Base-by-base conservation (phyloP, 2,329 filamentous ascomycete species). In the Thielaviopsis cerberus region DNA sequence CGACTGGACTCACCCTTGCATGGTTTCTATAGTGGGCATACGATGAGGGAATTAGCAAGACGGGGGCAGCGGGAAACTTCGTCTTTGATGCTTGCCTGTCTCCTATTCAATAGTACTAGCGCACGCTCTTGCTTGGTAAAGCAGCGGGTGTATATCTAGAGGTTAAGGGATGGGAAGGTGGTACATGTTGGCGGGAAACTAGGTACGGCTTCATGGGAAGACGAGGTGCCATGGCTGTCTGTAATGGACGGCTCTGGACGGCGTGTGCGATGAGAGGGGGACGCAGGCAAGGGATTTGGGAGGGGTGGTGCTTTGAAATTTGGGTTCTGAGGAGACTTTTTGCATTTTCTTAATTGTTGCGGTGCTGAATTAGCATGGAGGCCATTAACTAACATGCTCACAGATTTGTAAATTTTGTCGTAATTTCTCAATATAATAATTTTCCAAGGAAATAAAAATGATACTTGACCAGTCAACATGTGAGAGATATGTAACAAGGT, bases 281-380 rank as follows among this genome's bases (percentile, higher is more conserved):
- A 57, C 59, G 59, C 45, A 57, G 63, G 61, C 57, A 63, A 62
- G 59, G 62, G 62, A 62, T 62, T 66, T 64, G 67, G 65, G 66
- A 67, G 64, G 64, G 65, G 69, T 70, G 58, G 64, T 71, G 69
- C 69, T 71, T 70, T 68, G 59, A 70, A 53, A 68, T 56, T 62
- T 67, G 69, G 69, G 68, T 69, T 69, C 68, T 69, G 68, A 69
- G 63, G 63, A 60, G 23, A 53, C 57, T 60, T 60, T 59, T 59
- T 48, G 41, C n/a, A 20, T 48, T 22, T 48, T 17, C 41, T 48
- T 48, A 4, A 22, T 48, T 48, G 34, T n/a, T 41, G 15, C 5
- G 13, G 34, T 41, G 11, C 10, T 41, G 1, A 17, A 41, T 17
- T 6, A 41, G 10, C 34, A 3, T 17, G 34, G 4, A 17, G 34